phyloP scores from a whole-genome alignment of 331 rosid species.

The Saraca asoca region DNA sequence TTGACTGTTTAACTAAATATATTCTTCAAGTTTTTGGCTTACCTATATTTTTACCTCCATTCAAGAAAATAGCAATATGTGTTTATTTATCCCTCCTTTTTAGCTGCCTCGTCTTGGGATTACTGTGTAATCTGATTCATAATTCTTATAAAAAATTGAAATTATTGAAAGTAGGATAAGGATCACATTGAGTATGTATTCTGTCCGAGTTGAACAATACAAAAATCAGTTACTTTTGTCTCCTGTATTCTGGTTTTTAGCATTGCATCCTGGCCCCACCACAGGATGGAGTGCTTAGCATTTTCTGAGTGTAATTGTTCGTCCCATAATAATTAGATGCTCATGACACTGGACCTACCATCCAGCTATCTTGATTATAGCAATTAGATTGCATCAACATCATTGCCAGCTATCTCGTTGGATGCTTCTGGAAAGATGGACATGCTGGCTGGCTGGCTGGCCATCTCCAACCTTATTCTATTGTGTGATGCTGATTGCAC shows the following conservation, averaged over 20 bases:
- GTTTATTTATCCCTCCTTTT: slow-evolving; percentile 28
- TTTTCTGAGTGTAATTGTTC: slow-evolving; percentile 39
- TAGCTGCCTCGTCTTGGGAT: slow-evolving; percentile 37
- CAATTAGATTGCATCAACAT: slow-evolving; percentile 44
- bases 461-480: neutral
- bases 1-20: slow-evolving; percentile 39
- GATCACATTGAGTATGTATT: slow-evolving; percentile 26
- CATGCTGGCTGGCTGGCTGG: slow-evolving; percentile 43
- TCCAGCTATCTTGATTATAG: slow-evolving; percentile 48
- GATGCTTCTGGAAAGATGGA: slow-evolving; percentile 44
- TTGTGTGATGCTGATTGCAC: no score
- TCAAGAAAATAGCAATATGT: slow-evolving; percentile 33
- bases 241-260: slow-evolving; percentile 3
- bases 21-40: slow-evolving; percentile 33
- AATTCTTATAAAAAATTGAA: slow-evolving; percentile 37
- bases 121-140: slow-evolving; percentile 42
- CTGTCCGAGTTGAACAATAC: slow-evolving; percentile 28
- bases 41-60: slow-evolving; percentile 21
- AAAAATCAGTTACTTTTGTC: slow-evolving; percentile 24
- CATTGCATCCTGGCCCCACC: slow-evolving; percentile 23
- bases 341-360: slow-evolving; percentile 35
- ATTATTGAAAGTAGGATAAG: slow-evolving; percentile 34
- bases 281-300: slow-evolving; percentile 6
- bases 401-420: slow-evolving; percentile 41
- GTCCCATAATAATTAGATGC: slow-evolving; percentile 35